Base-by-base conservation (phyloP, 257 asterid genomes). In the Fraxinus quadrangulata region DNA sequence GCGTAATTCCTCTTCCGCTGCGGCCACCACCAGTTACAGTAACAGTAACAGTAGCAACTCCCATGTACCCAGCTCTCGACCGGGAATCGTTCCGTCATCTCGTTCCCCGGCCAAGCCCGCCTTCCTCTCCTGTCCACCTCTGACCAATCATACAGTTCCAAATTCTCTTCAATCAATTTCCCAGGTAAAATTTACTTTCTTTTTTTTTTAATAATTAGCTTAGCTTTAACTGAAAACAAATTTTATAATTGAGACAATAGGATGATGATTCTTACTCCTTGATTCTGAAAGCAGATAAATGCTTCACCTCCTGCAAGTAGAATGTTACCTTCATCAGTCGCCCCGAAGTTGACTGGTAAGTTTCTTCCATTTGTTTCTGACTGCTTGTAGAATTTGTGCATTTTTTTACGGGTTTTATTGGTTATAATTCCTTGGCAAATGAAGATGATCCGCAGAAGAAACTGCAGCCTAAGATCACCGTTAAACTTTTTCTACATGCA, bases 401-500 rank as follows among this genome's bases (percentile, higher is more conserved):
- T 3, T 56, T 49, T 26, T 63, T 67, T 71, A 71, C 65, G 54
- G 37, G 67, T 82, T 72, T 63, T 19, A 47, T 47, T 73, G 51
- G 30, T 8, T 75, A 30, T 56, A 24, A 61, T 77, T 74, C 39
- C 19, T 67, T 49, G 40, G 75, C 26, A 72, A 77, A 36, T 75
- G 47, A 75, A 85, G 92, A 78, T 75, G 77, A 86, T 83, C 79
- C 82, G 56, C 42, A 87, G 70, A 88, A 77, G 81, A 89, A 87
- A 80, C 89, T 79, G 39, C 86, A 72, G 19, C 87, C 81, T 13
- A 89, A 88, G 83, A 73, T 83, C 83, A 79, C 59, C 6, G 83
- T 91, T 72, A 95, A 90, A 76, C 77, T 93, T 80, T 91, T 86
- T 77, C 84, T 93, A 42, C 99, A 95, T 83, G 90, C 96, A 68